phyloP scores from a whole-genome alignment of 306 rosid genomes.

The Ormosia semicastrata region DNA sequence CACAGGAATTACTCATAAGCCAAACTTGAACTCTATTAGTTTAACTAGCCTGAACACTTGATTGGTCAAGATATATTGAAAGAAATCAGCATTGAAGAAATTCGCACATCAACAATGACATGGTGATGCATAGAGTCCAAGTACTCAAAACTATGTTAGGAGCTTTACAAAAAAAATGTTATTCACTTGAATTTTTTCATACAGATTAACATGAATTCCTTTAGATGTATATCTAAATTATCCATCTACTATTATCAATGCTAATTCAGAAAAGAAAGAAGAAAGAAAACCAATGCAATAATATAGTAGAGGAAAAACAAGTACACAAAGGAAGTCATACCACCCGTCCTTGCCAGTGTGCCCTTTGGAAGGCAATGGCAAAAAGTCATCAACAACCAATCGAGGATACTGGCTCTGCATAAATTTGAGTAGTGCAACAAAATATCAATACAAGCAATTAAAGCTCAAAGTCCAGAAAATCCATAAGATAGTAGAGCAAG shows the following conservation, averaged over 20 bases:
- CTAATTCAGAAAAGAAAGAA: background rate
- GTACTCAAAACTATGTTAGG: background rate
- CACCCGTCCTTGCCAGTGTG: conserved; percentile 83
- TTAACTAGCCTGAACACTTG: background rate
- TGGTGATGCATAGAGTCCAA: background rate
- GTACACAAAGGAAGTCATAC: conserved; percentile 48
- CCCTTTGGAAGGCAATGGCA: conserved; percentile 87
- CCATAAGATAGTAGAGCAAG: conserved; percentile 9
- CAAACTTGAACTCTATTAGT: background rate
- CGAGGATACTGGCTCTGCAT: conserved; percentile 96
- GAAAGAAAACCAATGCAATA: background rate
- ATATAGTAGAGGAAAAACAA: background rate
- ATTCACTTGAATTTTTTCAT: background rate
- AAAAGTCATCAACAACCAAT: conserved; percentile 72
- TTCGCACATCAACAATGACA: background rate
- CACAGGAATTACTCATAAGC: conserved; percentile 25
- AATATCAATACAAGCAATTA: conserved; percentile 16
- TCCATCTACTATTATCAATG: background rate
- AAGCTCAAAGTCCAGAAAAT: conserved; percentile 19
- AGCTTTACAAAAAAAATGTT: background rate
- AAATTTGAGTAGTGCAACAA: conserved; percentile 19
- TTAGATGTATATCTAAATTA: background rate
- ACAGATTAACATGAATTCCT: background rate
- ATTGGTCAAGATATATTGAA: background rate
- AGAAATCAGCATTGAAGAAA: background rate